These are phyloP conservation scores for Xylariaceae sp. DNA, from an alignment of 2,329 filamentous ascomycete species.

Conservation along the genomic window DNA sequence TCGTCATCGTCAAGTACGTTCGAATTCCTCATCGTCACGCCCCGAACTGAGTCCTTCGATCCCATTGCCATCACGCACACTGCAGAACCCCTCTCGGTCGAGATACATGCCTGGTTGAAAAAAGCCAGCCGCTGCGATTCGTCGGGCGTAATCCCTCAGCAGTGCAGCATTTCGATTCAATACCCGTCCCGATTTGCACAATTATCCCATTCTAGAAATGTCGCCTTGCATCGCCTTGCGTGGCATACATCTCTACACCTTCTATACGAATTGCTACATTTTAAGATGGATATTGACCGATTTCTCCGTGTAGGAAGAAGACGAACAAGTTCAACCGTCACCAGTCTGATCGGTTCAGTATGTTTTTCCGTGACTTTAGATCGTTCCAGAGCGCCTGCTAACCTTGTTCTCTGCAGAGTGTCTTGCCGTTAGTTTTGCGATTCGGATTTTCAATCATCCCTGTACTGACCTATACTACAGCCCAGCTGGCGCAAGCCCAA, in stretches of 20 bases:
- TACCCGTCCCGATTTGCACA: neutral
- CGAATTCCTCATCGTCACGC: slow-evolving; percentile 22
- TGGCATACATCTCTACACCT: neutral
- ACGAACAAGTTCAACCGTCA: slow-evolving; percentile 95
- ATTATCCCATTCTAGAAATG: neutral
- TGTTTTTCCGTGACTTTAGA: slow-evolving; percentile 50
- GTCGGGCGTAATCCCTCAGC: neutral
- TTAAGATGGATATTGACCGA: slow-evolving; percentile 36
- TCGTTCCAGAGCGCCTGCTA: slow-evolving; percentile 1
- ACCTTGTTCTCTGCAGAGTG: slow-evolving; percentile 16
- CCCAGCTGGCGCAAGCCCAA: slow-evolving; percentile 94
- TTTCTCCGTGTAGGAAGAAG: slow-evolving; percentile 54
- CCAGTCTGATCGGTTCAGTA: slow-evolving; percentile 97
- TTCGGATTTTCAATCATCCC: neutral
- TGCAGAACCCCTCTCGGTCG: slow-evolving; percentile 1
- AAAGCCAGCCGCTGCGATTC: neutral
- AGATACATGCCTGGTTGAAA: neutral
- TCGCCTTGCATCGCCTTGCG: neutral
- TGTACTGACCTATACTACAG: slow-evolving; percentile 10
- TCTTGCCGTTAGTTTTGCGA: slow-evolving; percentile 16
- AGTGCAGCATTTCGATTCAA: neutral
- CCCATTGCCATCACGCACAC: neutral
- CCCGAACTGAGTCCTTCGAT: neutral
- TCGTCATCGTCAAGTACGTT: slow-evolving; percentile 98
- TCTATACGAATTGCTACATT: neutral